Base-by-base conservation (phyloP, 495 filamentous ascomycete species). In the Annulohypoxylon nitens region DNA sequence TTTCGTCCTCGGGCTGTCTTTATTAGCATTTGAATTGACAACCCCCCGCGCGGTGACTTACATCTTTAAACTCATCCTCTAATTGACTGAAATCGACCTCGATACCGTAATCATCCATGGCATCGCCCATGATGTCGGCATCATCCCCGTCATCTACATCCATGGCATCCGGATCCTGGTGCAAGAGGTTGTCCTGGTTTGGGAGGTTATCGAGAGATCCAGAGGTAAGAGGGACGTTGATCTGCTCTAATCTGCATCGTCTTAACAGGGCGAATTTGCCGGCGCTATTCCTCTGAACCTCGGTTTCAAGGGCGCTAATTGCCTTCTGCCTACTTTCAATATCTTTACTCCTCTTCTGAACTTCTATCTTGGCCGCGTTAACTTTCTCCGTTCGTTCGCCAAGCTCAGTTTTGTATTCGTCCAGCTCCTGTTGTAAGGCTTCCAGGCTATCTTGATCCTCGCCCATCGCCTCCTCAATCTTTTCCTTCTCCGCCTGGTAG, bases 231-330 rank as follows among this genome's bases (percentile, higher is more conserved):
- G 96, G 97, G 57, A 99, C 83, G 68, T 93, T 89, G 71, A 98
- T 92, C 74, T 97, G 93, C 75, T 98, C 94, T 41, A 99, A 88
- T 81, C 96, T 95, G 85, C 96, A 98, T 64, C 93, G 89, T 69
- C 94, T 89, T 8, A 99, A 87, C 34, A 96, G 84, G 57, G 89
- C 88, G 78, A 97, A 97, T 74, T 95, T 90, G 60, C 89, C 90
- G 0, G 93, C 90, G 34, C 92, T 91, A 71, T 92, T 93, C 61
- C 91, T 90, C 80, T 97, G 93, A 41, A 97, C 89, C 36, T 93
- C 90, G 2, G 91, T 88, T 80, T 99, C 95, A 39, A 97, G 83
- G 7, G 83, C 88, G 61, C 90, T 87, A 62, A 98, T 91, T 48
- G 89, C 89, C 75, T 92, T 96, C 43, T 92, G 80, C 33, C 91